Base-by-base conservation (phyloP, 768 basidiomycete species). In the Amanita pallidorosea region DNA sequence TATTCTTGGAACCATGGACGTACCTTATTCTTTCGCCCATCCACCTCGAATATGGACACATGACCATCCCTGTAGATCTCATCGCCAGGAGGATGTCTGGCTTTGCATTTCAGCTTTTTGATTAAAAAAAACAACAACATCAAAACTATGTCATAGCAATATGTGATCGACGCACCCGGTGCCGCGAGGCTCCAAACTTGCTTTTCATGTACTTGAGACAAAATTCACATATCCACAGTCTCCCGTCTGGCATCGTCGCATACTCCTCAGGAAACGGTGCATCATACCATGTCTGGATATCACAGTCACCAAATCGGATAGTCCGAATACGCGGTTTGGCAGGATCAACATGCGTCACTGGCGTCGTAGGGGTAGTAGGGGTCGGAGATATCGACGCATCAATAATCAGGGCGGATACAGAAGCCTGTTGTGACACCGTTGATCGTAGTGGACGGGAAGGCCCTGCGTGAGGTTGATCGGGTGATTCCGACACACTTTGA, bases 221-320 rank as follows among this genome's bases (percentile, higher is more conserved):
- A 64, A 92, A 96, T 64, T 98, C 95, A 67, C 96, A 99, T 62
- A 96, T 84, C 92, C 92, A 98, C 52, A 99, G 68, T 49, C 83
- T 72, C 15, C 95, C 93, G 57, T 97, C 92, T 18, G 92, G 88
- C 51, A 94, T 85, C 50, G 81, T 80, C 37, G 90, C 81, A 65
- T 96, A 98, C 65, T 99, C 96, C 63, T 98, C 95, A 0, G 96
- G 95, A 63, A 97, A 98, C 5, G 96, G 96, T 20, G 96, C 96
- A 62, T 96, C 92, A 65, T 91, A 98, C 96, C 96, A 99, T 3
- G 96, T 98, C 63, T 91, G 83, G 61, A 98, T 91, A 60, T 98
- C 93, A 62, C 74, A 94, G 51, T 79, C 74, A 23, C 94, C 94
- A 58, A 97, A 94, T 25, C 92, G 82, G 55, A 97, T 92, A 50